phyloP scores from a whole-genome alignment of 495 filamentous ascomycete genomes.

The Trichoderma parareesei region DNA sequence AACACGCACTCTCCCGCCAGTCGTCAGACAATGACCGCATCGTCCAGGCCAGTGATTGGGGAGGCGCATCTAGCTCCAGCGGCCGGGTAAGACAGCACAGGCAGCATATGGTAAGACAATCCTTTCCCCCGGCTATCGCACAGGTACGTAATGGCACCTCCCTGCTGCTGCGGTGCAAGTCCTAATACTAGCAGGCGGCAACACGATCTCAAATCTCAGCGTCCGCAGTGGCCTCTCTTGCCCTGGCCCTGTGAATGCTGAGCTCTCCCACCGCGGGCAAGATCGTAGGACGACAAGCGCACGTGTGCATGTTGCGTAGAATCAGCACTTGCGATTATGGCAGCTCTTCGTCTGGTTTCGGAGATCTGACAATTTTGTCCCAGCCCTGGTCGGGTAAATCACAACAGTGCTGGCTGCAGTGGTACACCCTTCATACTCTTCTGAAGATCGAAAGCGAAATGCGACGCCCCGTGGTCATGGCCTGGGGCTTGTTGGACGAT shows the following conservation, averaged over 20 bases:
- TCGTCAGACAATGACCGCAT: conserved; percentile 5
- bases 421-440: too few relatives aligned
- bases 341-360: background rate
- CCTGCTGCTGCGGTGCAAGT: background rate
- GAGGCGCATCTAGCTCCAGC: conserved; percentile 1
- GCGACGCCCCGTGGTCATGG: background rate
- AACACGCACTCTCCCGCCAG: background rate
- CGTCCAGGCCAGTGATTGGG: background rate
- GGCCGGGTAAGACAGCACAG: background rate
- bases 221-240: background rate
- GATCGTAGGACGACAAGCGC: background rate
- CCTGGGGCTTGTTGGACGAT: too few relatives aligned
- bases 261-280: background rate
- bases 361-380: background rate
- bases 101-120: background rate
- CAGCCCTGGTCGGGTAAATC: background rate
- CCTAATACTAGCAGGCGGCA: background rate
- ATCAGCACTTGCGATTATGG: background rate
- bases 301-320: background rate
- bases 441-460: background rate
- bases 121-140: background rate
- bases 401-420: too few relatives aligned
- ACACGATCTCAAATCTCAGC: background rate
- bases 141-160: background rate
- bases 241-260: background rate